phyloP scores from a whole-genome alignment of 2,329 filamentous ascomycete species.

The Calycina herbarum region DNA sequence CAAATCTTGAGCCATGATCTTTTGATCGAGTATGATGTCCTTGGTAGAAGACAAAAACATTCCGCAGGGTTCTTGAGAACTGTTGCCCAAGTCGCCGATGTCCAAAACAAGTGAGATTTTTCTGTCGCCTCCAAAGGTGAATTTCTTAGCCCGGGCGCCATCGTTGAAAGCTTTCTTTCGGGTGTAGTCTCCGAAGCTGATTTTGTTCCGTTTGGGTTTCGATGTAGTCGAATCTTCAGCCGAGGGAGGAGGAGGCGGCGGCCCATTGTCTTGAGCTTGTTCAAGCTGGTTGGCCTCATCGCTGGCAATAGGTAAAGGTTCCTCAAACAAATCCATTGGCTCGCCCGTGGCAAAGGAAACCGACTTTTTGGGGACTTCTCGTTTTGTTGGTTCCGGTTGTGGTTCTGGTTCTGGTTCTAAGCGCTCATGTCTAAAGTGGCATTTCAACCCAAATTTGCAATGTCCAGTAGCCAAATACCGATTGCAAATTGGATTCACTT shows the following conservation, averaged over 20 bases:
- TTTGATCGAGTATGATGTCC: slow-evolving; percentile 27
- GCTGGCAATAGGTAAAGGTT: slow-evolving; percentile 9
- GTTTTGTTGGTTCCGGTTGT: neutral
- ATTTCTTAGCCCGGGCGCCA: slow-evolving; percentile 23
- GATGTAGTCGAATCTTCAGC: neutral
- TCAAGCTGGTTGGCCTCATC: neutral
- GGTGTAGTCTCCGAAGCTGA: slow-evolving; percentile 22
- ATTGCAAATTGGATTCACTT: too few relatives aligned
- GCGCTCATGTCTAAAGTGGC: neutral
- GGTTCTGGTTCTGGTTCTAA: neutral
- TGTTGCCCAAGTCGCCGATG: slow-evolving; percentile 23
- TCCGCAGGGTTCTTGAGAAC: slow-evolving; percentile 18
- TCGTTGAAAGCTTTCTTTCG: slow-evolving; percentile 14
- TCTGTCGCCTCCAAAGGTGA: slow-evolving; percentile 28
- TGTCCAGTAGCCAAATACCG: neutral
- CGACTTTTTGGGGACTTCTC: slow-evolving; percentile 13
- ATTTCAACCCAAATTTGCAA: neutral
- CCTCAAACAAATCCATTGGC: slow-evolving; percentile 9
- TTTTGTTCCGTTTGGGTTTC: slow-evolving; percentile 14
- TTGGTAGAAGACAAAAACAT: slow-evolving; percentile 17
- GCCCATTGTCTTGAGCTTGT: neutral
- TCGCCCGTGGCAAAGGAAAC: slow-evolving; percentile 19
- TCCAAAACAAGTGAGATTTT: slow-evolving; percentile 21
- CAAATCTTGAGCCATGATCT: slow-evolving; percentile 33
- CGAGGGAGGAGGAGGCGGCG: neutral